Conservation (phyloP, 768 basidiomycete genomes). For the Auricularia heimuer region DNA sequence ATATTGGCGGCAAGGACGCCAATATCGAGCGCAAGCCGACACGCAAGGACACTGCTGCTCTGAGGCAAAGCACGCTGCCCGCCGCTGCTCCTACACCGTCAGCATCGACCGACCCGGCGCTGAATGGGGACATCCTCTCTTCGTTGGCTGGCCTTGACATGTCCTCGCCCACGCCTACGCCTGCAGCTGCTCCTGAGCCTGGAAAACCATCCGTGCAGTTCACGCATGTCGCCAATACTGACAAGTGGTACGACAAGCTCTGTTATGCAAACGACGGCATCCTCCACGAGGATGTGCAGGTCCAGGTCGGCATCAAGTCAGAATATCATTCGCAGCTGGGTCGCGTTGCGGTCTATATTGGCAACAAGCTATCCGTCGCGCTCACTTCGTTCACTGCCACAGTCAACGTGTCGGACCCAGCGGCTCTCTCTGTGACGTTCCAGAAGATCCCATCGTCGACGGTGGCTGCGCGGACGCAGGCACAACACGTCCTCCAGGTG, state of each 20-base stretch:
- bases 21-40: constrained; percentile 66
- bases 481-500: constrained; percentile 86
- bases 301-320: constrained; percentile 94
- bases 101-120: constrained; percentile 18
- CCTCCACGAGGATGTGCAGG: constrained; percentile 89
- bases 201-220: constrained; percentile 19
- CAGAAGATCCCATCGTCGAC: constrained; percentile 83
- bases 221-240: constrained; percentile 59
- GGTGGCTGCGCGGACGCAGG: constrained; percentile 75
- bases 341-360: constrained; percentile 88
- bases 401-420: constrained; percentile 60
- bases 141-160: constrained; percentile 80
- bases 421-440: constrained; percentile 73
- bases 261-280: constrained; percentile 76
- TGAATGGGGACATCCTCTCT: constrained; percentile 48
- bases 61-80: constrained; percentile 10
- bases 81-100: constrained; percentile 26
- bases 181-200: constrained; percentile 16
- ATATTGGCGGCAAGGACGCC: constrained; percentile 88
- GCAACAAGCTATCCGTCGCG: constrained; percentile 88
- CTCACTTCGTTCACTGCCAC: constrained; percentile 86
- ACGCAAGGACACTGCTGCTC: constrained; percentile 33
- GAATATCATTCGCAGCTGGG: constrained; percentile 93
- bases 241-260: constrained; percentile 84
- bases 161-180: constrained; percentile 23